phyloP scores from a whole-genome alignment of 148 eudicot species.

The Chenopodium berlandieri region DNA sequence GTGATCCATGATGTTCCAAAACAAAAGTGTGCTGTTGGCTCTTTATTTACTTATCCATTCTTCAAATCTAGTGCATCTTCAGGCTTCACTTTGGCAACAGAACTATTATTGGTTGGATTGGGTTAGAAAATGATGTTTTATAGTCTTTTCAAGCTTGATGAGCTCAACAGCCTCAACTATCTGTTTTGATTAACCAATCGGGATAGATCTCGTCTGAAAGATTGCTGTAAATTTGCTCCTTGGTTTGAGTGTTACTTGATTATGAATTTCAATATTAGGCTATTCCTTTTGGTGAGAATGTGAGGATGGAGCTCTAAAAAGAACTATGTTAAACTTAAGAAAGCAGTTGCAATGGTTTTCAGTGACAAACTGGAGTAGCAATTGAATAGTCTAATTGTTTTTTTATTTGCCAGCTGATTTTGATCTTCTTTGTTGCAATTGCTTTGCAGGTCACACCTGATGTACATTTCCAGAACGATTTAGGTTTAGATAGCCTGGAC shows the following conservation, averaged over 20 bases:
- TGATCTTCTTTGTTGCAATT: neutral
- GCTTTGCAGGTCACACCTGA: conserved; percentile 66
- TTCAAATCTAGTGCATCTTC: neutral
- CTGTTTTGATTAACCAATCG: neutral
- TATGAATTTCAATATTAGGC: neutral
- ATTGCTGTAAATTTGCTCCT: neutral
- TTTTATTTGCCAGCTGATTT: no score
- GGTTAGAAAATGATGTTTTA: neutral
- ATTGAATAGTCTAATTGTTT: neutral
- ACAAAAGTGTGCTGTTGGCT: neutral
- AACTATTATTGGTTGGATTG: neutral
- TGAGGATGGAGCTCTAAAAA: neutral
- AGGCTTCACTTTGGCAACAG: neutral
- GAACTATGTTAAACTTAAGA: neutral
- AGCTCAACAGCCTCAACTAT: neutral
- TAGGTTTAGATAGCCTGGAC: conserved; percentile 79
- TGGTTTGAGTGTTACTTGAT: neutral
- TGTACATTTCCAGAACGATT: conserved; percentile 68
- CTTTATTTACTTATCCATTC: neutral
- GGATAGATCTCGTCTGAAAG: neutral
- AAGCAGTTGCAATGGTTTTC: neutral
- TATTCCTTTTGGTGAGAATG: neutral
- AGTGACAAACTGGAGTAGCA: neutral
- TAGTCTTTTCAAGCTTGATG: neutral
- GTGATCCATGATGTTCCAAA: no score